These are phyloP conservation scores for Claviceps sp. DNA, from an alignment of 2,329 filamentous ascomycete species.

Conservation along the genomic window DNA sequence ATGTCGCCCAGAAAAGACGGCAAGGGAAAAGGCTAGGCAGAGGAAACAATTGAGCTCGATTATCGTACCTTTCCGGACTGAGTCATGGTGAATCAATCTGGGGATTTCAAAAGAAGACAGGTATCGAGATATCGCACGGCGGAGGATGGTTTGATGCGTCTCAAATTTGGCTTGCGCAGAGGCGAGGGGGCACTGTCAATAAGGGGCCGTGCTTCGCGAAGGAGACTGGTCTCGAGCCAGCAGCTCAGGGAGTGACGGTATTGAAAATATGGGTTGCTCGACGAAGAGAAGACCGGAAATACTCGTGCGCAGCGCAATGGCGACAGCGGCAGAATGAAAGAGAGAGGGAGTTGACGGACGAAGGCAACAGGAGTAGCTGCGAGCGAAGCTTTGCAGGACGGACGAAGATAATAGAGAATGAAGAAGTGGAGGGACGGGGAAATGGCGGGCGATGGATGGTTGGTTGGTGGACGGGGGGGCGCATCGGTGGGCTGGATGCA, in stretches of 20 bases:
- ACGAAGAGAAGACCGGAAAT: background rate
- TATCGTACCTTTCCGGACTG: slow-evolving; percentile 22
- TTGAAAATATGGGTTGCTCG: background rate
- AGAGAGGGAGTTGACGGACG: background rate
- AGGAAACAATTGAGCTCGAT: background rate
- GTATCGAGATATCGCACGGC: slow-evolving; percentile 6
- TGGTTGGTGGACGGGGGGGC: slow-evolving; percentile 2
- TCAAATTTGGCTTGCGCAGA: slow-evolving; percentile 10
- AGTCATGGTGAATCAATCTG: slow-evolving; percentile 17
- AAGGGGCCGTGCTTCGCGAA: slow-evolving; percentile 3
- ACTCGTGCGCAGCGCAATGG: background rate
- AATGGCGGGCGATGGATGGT: slow-evolving; percentile 3
- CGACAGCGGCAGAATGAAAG: slow-evolving; percentile 1
- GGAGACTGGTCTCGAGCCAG: background rate
- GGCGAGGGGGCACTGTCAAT: background rate
- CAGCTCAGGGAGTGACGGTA: slow-evolving; percentile 1
- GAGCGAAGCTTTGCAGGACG: slow-evolving; percentile 1
- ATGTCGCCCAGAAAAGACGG: background rate
- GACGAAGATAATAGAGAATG: slow-evolving; percentile 7
- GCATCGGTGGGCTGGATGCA: slow-evolving; percentile 1
- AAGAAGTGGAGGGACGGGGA: slow-evolving; percentile 5
- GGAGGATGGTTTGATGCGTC: background rate
- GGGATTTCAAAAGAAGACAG: background rate
- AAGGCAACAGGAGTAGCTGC: slow-evolving; percentile 2
- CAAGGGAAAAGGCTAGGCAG: background rate